Percentiles rank a stretch among this genome's conserved stretches.
Evolutionary conservation across 192 early-diverging fungal species (phyloP).

Genomic region (Phycomyces nitens): DNA sequence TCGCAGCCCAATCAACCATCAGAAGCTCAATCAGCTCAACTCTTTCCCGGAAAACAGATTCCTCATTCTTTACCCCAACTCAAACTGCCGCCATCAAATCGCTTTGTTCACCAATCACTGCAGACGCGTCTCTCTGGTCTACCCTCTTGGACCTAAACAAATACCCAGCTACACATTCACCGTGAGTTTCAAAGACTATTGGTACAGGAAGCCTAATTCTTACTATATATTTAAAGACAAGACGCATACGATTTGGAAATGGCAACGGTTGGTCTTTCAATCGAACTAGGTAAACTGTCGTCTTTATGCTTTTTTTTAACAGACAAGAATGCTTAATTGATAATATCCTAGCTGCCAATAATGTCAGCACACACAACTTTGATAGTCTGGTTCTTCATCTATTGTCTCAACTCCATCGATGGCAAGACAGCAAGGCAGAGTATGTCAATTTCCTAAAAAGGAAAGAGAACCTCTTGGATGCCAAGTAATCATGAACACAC

Average conservation of each 20-base stretch:
- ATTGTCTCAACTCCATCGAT: conserved; percentile 53
- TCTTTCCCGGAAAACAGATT: conserved; percentile 8
- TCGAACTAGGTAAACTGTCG: conserved; percentile 51
- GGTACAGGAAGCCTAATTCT: not conserved
- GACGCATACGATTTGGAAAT: conserved; percentile 73
- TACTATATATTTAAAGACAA: conserved; percentile 43
- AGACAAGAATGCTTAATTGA: not conserved
- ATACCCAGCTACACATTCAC: conserved; percentile 24
- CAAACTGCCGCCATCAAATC: conserved; percentile 18
- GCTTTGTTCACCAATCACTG: conserved; percentile 10
- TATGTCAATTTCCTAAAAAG: conserved; percentile 21
- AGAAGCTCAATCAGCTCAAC: not conserved
- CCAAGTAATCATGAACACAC: not conserved
- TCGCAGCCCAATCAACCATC: not conserved
- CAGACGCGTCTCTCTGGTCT: conserved; percentile 3
- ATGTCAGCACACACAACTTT: conserved; percentile 62
- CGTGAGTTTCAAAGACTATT: conserved; percentile 13
- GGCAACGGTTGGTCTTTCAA: conserved; percentile 56
- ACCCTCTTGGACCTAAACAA: conserved; percentile 15
- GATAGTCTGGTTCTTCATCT: conserved; percentile 57
- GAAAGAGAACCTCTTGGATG: not conserved
- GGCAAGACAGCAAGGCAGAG: conserved; percentile 38
- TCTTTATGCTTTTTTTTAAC: not conserved
- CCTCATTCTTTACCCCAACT: conserved; percentile 9
- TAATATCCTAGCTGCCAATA: conserved; percentile 54